Evolutionary conservation across 495 filamentous ascomycete genomes (phyloP).

Genomic region (Aspergillus funiculosus): DNA sequence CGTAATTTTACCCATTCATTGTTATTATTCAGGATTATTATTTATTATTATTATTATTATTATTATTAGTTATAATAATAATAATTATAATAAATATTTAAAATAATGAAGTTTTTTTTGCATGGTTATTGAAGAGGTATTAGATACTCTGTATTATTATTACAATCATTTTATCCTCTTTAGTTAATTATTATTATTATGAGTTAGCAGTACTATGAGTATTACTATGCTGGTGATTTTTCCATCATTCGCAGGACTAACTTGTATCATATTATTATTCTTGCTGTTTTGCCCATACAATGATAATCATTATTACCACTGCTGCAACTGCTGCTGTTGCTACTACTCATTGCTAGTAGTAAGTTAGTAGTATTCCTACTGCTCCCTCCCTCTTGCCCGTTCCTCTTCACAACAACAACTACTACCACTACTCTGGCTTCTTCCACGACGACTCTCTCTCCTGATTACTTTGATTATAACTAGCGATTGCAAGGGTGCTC

Average conservation of each 20-base stretch:
- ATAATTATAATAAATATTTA: no score
- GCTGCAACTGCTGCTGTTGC: no score
- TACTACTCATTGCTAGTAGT: no score
- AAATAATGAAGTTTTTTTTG: no score
- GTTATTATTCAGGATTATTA: neutral
- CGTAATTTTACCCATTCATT: neutral
- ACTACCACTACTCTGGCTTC: constrained; percentile 4
- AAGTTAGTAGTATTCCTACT: neutral
- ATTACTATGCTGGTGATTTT: neutral
- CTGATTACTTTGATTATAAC: constrained; percentile 3
- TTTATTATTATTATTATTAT: neutral
- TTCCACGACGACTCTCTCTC: constrained; percentile 7
- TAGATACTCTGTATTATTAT: neutral
- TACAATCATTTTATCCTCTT: no score
- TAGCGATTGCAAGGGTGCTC: neutral
- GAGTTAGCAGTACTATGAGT: neutral
- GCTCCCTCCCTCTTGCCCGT: neutral
- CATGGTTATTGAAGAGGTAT: neutral
- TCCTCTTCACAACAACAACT: constrained; percentile 8
- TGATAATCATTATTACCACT: constrained; percentile 4
- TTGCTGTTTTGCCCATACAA: neutral
- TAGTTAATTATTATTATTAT: constrained; percentile 1
- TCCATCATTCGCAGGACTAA: no score
- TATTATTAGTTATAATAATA: neutral
- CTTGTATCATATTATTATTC: neutral